Percentiles rank a stretch among this genome's conserved stretches.
Conservation (phyloP, 306 rosid species). For the Hippophae tibetana region DNA sequence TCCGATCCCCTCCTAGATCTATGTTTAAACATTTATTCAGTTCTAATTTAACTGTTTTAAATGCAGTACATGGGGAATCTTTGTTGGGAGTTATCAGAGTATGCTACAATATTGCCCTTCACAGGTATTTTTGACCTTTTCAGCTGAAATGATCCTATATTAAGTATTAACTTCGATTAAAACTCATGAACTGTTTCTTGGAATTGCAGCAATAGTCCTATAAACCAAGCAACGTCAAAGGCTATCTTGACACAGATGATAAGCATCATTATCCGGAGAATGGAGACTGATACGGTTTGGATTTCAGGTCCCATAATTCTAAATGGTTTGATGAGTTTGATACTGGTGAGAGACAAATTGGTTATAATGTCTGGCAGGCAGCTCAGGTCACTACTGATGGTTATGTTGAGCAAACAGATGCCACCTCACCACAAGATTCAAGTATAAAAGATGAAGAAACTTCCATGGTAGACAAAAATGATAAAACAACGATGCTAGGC, state of each 20-base stretch:
- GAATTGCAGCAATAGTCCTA: constrained; percentile 81
- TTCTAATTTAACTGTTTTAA: neutral
- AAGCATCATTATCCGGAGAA: constrained; percentile 82
- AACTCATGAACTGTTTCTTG: constrained; percentile 29
- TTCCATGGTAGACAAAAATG: constrained; percentile 41
- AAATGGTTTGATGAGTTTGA: constrained; percentile 3
- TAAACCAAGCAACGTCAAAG: constrained; percentile 98
- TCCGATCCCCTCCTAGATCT: neutral
- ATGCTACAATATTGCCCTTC: constrained; percentile 97
- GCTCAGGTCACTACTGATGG: constrained; percentile 51
- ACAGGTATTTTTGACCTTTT: constrained; percentile 51
- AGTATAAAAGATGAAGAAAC: constrained; percentile 47
- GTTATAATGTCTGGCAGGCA: constrained; percentile 20
- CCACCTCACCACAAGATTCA: constrained; percentile 39
- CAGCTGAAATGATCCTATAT: constrained; percentile 1
- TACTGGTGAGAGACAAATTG: neutral
- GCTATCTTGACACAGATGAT: constrained; percentile 99
- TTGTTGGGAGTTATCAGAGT: constrained; percentile 89
- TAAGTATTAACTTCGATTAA: constrained; percentile 14
- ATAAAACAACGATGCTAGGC: constrained; percentile 64
- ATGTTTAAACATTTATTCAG: constrained; percentile 6
- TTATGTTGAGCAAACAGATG: constrained; percentile 46
- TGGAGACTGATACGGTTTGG: constrained; percentile 83
- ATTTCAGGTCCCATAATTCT: constrained; percentile 18
- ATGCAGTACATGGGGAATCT: constrained; percentile 92